Percentiles rank a stretch among this genome's conserved stretches.
Conservation (phyloP, 2,329 filamentous ascomycete species). For the Purpureocillium takamizusanense region DNA sequence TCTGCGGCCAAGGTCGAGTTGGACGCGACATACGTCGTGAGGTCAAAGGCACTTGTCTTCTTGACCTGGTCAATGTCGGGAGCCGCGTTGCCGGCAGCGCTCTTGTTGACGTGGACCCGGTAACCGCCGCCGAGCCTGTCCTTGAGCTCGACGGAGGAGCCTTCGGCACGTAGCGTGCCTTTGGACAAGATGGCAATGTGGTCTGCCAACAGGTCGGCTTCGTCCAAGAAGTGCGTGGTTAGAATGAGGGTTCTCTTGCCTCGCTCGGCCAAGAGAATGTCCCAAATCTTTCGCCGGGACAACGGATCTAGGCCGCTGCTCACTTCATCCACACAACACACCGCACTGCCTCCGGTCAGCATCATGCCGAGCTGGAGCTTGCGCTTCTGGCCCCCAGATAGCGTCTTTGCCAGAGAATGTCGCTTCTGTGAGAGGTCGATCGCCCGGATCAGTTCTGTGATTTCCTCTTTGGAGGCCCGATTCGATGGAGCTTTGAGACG, state of each 20-base stretch:
- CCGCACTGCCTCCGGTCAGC: constrained; percentile 79
- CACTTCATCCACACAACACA: constrained; percentile 89
- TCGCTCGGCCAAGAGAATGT: constrained; percentile 79
- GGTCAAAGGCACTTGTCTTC: constrained; percentile 56
- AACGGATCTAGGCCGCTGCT: constrained; percentile 82
- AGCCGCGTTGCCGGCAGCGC: constrained; percentile 34
- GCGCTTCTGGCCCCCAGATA: constrained; percentile 86
- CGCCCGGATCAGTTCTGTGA: constrained; percentile 53
- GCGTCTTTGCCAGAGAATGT: constrained; percentile 61
- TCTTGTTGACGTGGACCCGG: constrained; percentile 64
- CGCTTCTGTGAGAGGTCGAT: constrained; percentile 72
- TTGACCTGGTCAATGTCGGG: constrained; percentile 45
- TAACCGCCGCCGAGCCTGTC: constrained; percentile 76
- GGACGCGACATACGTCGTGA: constrained; percentile 62
- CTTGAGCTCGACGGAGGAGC: constrained; percentile 80
- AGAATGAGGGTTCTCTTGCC: constrained; percentile 75
- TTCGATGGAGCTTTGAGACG: constrained; percentile 59
- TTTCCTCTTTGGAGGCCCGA: constrained; percentile 47
- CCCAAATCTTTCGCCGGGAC: constrained; percentile 84
- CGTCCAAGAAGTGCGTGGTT: constrained; percentile 90
- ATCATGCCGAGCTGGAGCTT: constrained; percentile 93
- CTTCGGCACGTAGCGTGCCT: constrained; percentile 70
- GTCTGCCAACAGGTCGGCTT: constrained; percentile 82
- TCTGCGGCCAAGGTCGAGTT: constrained; percentile 61
- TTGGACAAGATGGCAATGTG: constrained; percentile 83